A percentile compares a stretch with the other conserved stretches of the same genome.
Conservation (phyloP, 306 rosid genomes). For the Canavalia ensiformis region DNA sequence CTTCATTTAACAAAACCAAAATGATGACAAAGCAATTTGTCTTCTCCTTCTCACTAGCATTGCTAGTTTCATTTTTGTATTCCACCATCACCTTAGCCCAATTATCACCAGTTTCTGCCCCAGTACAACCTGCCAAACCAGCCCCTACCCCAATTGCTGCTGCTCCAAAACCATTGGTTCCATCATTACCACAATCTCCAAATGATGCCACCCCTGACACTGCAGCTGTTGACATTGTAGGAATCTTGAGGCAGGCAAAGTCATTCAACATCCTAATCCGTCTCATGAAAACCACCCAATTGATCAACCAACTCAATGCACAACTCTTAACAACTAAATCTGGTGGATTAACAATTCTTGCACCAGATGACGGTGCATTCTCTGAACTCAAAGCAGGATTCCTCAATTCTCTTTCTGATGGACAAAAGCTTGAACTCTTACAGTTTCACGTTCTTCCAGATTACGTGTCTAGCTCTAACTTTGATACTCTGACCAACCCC, state of each 20-base stretch:
- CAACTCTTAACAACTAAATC: conserved; percentile 61
- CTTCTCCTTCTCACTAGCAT: conserved; percentile 42
- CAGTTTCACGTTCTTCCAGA: conserved; percentile 68
- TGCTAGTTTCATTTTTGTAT: conserved; percentile 35
- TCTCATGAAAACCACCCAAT: conserved; percentile 69
- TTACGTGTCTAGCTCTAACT: conserved; percentile 62
- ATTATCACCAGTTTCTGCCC: conserved; percentile 55
- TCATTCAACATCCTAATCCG: conserved; percentile 63
- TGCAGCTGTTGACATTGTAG: conserved; percentile 53
- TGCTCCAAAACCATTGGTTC: conserved; percentile 54
- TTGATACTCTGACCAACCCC: conserved; percentile 74
- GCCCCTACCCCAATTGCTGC: conserved; percentile 33
- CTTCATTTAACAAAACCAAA: neutral
- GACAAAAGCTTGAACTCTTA: conserved; percentile 66
- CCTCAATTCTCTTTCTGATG: conserved; percentile 65
- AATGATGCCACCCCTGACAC: conserved; percentile 55
- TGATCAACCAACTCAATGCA: conserved; percentile 65
- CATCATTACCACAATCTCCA: conserved; percentile 53
- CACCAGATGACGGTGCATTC: conserved; percentile 66
- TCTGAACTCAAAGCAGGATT: conserved; percentile 69
- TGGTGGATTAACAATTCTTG: conserved; percentile 65
- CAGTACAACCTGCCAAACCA: conserved; percentile 44
- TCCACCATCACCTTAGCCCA: conserved; percentile 50
- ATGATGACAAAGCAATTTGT: conserved; percentile 41
- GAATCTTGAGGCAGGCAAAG: conserved; percentile 64